Base-by-base conservation (phyloP, 164 flowering plant genomes). In the Macadamia integrifolia region DNA sequence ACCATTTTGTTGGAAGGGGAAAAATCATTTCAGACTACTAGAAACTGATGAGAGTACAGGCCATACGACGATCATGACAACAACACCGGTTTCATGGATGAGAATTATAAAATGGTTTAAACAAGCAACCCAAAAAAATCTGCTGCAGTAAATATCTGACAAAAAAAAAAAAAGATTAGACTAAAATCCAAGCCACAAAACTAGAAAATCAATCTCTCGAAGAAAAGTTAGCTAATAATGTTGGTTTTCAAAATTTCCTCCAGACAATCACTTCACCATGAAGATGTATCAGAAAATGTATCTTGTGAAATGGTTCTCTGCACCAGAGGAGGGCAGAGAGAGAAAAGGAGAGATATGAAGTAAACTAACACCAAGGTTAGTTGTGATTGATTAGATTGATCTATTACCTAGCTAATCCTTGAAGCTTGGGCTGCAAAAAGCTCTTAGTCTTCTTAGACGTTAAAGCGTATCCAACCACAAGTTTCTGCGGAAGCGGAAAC, bases 381-480 rank as follows among this genome's bases (percentile, higher is more conserved):
- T 29, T 32, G 12, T 6, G 23, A 40, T 15, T 59, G 40, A 53
- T 30, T 6, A 12, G 6, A 23, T 11, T 35, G 52, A 31, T 64
- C 32, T 9, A 48, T 55, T 74, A 78, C 81, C 81, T 65, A 60
- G 78, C 81, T 23, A 78, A 52, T 30, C 52, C 50, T 44, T 69
- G 68, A 56, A 78, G 71, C 64, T 69, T 78, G 6, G 79, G 79
- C 64, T 75, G 79, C 74, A 78, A 70, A 59, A 78, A 78, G 64
- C 81, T 78, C 76, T 72, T 72, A 65, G 46, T 70, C 77, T 78
- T 78, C 76, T 78, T 78, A 30, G 79, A 67, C 42, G 81, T 78
- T 9, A 78, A 70, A 46, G 81, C 78, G 31, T 78, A 78, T 9
- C 81, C 81, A 14, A 78, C 79, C 6, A 78, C 76, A 56, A 69